Evolutionary conservation across 2,329 filamentous ascomycete genomes (phyloP), one percentile per base, ranked within the genome.

Genomic region (Aspergillus awamori): DNA sequence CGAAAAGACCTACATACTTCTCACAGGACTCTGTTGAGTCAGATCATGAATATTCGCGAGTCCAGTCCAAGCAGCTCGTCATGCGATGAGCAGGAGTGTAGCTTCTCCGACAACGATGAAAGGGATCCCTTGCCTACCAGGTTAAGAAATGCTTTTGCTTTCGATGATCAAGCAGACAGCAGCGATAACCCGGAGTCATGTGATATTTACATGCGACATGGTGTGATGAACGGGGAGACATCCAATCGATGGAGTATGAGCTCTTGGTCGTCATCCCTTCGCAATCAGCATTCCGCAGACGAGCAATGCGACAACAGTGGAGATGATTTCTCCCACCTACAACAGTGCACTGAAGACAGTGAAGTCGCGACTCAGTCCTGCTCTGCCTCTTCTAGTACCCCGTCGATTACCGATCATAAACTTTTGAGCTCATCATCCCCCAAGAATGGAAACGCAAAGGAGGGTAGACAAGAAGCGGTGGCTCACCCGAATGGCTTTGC

Each of bases 121-220:
- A 76, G 78, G 60, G 83, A 84, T 63, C 85, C 84, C 4, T 83
- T 86, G 58, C 81, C 83, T 45, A 84, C 86, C 51, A 82, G 86
- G 79, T 76, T 86, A 43, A 75, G 80, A 24, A 76, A 78, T 30
- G 80, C 82, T 1, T 73, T 77, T n/a, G 77, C 77, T 39, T 70
- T 77, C 52, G 72, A 77, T 28, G 75, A 76, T 33, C 70, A 73
- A 26, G 65, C 70, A 22, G 65, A 68, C 36, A 72, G 65, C 45
- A 72, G 67, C 15, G 70, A 73, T 56, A 74, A 71, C 28, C 72
- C 74, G 53, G 72, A 74, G 5, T 54, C 63, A 5, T 64, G 64
- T 17, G 65, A 71, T 51, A 57, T 65, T 10, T 66, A 67, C 39
- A 57, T 65, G 8, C 64, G 68, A 13, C 67, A 67, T 11, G 63